These are phyloP conservation scores for Aquilaria agallochum DNA, from an alignment of 441 rosid genomes.

Conservation along the genomic window DNA sequence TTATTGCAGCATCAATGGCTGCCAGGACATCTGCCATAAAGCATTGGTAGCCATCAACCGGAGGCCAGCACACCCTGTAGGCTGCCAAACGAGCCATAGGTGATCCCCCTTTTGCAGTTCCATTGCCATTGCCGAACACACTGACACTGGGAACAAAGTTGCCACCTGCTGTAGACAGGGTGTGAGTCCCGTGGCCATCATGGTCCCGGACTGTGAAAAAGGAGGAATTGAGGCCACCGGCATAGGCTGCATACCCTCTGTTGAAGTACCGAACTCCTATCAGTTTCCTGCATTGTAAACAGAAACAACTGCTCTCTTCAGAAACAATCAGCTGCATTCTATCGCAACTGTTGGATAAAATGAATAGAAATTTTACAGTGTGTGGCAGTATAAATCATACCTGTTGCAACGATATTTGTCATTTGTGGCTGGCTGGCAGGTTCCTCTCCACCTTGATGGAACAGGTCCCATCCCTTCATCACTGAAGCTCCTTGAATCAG, in stretches of 20 bases:
- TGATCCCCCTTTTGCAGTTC: constrained; percentile 37
- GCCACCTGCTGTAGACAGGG: constrained; percentile 64
- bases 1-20: constrained; percentile 35
- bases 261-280: constrained; percentile 58
- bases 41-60: constrained; percentile 15
- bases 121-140: constrained; percentile 25
- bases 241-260: constrained; percentile 29
- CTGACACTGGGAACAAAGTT: constrained; percentile 37
- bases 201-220: constrained; percentile 28
- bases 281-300: constrained; percentile 35
- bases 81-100: constrained; percentile 35
- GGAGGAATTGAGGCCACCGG: constrained; percentile 22
- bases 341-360: neutral
- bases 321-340: neutral
- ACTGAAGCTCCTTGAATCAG: constrained; percentile 59
- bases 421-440: constrained; percentile 30
- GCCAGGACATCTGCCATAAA: constrained; percentile 34
- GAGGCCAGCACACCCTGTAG: constrained; percentile 33
- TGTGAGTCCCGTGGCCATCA: constrained; percentile 55
- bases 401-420: constrained; percentile 39
- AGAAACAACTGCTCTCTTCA: too few relatives aligned
- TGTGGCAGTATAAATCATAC: constrained; percentile 11
- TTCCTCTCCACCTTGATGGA: constrained; percentile 51
- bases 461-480: constrained; percentile 45
- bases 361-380: neutral